phyloP scores from a whole-genome alignment of 257 asterid species.

The Anisodus acutangulus region DNA sequence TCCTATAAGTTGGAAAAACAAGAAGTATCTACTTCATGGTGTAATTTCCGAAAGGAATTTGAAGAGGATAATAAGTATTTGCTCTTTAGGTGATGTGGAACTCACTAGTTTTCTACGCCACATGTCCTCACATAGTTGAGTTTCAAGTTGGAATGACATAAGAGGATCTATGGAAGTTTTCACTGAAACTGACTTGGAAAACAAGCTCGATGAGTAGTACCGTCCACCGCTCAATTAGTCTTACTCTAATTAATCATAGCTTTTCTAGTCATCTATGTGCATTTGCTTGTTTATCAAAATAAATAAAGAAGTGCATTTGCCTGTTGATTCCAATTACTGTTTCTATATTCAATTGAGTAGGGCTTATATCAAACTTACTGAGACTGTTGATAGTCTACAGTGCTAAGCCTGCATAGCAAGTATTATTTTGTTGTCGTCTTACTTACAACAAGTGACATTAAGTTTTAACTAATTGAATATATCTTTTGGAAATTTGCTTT shows the following conservation, averaged over 20 bases:
- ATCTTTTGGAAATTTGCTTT: not conserved
- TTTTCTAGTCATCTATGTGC: constrained; percentile 9
- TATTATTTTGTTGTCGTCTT: not conserved
- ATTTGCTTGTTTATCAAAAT: not conserved
- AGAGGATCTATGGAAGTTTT: not conserved
- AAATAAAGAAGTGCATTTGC: not conserved
- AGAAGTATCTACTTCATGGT: constrained; percentile 7
- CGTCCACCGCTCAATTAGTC: not conserved
- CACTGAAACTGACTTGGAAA: not conserved
- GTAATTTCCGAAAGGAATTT: not conserved
- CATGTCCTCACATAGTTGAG: not conserved
- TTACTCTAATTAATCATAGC: not conserved
- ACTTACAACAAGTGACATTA: not conserved
- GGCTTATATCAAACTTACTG: not conserved
- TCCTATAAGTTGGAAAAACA: not conserved
- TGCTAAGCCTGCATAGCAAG: constrained; percentile 14
- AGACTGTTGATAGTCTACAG: not conserved
- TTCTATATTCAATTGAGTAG: not conserved
- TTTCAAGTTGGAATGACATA: not conserved
- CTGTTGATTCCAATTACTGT: not conserved
- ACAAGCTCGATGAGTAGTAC: not conserved
- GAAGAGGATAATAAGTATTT: not conserved
- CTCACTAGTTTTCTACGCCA: not conserved
- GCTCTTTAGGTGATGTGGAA: not conserved
- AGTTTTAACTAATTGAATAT: not conserved